phyloP scores from a whole-genome alignment of 2,329 filamentous ascomycete species.

The Dactylellina sp. region DNA sequence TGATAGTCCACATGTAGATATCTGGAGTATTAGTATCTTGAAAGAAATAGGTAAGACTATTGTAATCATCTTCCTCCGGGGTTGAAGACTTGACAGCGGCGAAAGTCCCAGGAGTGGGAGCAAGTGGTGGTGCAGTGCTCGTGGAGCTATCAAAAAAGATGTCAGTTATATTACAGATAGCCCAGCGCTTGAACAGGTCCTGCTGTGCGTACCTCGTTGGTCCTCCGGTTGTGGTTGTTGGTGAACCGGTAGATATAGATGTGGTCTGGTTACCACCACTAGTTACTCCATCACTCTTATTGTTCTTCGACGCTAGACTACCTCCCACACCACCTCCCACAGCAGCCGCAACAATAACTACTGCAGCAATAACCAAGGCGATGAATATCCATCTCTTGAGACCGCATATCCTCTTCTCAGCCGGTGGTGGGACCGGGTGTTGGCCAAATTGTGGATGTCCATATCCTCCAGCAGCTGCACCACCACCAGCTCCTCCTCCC shows the following conservation, averaged over 20 bases:
- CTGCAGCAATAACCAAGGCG: conserved; percentile 19
- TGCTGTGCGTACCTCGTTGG: conserved; percentile 26
- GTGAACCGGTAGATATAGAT: neutral
- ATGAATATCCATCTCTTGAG: conserved; percentile 51
- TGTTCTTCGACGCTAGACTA: conserved; percentile 29
- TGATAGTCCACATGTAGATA: conserved; percentile 47
- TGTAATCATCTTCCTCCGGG: conserved; percentile 24
- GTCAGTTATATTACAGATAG: neutral
- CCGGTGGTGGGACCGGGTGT: neutral
- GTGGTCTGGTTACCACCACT: conserved; percentile 13
- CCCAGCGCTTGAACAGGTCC: neutral
- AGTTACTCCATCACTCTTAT: conserved; percentile 4
- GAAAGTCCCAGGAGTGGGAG: conserved; percentile 48
- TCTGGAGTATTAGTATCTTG: conserved; percentile 48
- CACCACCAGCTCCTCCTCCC: conserved; percentile 12
- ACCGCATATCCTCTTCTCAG: conserved; percentile 41
- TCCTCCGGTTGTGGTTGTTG: conserved; percentile 7
- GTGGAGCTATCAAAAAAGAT: conserved; percentile 9
- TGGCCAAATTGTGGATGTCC: conserved; percentile 37
- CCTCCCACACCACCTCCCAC: conserved; percentile 51
- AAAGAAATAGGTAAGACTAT: conserved; percentile 44
- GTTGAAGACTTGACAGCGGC: conserved; percentile 47
- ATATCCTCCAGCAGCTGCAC: neutral
- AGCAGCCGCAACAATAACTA: conserved; percentile 29
- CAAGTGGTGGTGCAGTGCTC: conserved; percentile 14